A percentile compares a stretch with the other conserved stretches of the same genome.
Evolutionary conservation across 371 early-diverging fungal genomes (phyloP).

Genomic region (Mucor piriformis): DNA sequence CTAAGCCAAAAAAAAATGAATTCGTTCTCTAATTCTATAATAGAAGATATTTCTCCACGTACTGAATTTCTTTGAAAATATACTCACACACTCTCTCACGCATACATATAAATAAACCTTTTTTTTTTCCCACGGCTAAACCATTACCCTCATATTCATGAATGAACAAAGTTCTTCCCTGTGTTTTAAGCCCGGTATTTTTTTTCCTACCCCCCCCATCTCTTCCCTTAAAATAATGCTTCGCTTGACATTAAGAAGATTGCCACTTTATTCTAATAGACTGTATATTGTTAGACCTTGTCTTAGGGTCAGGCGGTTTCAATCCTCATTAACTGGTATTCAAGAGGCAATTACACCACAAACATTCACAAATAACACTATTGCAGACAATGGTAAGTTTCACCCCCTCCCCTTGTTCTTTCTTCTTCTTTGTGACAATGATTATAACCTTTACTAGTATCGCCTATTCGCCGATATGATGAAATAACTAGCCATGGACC

Average conservation of each 20-base stretch:
- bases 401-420: no score
- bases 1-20: neutral
- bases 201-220: neutral
- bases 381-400: constrained; percentile 10
- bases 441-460: no score
- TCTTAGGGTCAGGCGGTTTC: neutral
- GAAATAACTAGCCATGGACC: constrained; percentile 20
- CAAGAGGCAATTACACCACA: neutral
- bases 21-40: neutral
- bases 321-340: neutral
- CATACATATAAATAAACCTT: neutral
- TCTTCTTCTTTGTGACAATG: no score
- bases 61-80: neutral
- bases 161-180: no score
- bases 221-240: neutral
- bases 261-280: neutral
- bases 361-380: constrained; percentile 1
- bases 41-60: neutral
- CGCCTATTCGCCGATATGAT: constrained; percentile 27
- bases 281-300: neutral
- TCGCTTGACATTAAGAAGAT: neutral
- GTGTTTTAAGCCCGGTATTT: neutral
- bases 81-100: neutral
- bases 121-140: neutral
- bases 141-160: neutral